Conservation (phyloP, 2,329 filamentous ascomycete genomes). For the Penicillium griseofulvum region DNA sequence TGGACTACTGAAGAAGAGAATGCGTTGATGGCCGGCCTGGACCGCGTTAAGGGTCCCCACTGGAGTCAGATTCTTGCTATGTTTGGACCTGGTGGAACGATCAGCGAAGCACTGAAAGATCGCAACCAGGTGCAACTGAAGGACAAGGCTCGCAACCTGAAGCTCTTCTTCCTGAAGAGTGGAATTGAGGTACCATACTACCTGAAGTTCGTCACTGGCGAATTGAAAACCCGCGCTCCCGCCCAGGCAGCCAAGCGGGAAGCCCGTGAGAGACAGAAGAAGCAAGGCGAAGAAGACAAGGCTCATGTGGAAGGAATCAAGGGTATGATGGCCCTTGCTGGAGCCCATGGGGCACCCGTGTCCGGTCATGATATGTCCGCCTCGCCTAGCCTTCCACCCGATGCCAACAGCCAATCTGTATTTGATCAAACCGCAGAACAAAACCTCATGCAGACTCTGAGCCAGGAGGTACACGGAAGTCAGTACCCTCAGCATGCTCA, state of each 20-base stretch:
- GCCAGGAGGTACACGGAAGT: slow-evolving; percentile 42
- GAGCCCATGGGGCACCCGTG: slow-evolving; percentile 39
- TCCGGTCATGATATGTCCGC: slow-evolving; percentile 39
- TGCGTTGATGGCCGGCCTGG: slow-evolving; percentile 82
- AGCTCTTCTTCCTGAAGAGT: slow-evolving; percentile 87
- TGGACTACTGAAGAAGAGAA: slow-evolving; percentile 91
- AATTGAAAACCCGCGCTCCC: slow-evolving; percentile 80
- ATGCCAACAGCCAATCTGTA: slow-evolving; percentile 30
- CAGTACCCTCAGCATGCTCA: slow-evolving; percentile 35
- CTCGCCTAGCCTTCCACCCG: slow-evolving; percentile 36
- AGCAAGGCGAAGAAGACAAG: slow-evolving; percentile 48
- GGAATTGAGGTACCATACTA: slow-evolving; percentile 89
- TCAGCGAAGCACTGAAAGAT: slow-evolving; percentile 81
- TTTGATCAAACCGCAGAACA: slow-evolving; percentile 44
- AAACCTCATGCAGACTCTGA: slow-evolving; percentile 45
- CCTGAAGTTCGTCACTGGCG: slow-evolving; percentile 81
- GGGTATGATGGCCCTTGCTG: slow-evolving; percentile 48
- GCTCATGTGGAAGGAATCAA: slow-evolving; percentile 49
- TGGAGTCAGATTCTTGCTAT: slow-evolving; percentile 89
- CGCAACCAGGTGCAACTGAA: slow-evolving; percentile 89
- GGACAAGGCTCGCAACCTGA: slow-evolving; percentile 86
- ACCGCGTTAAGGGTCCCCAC: slow-evolving; percentile 84
- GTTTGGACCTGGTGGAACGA: slow-evolving; percentile 74
- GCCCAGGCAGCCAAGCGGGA: slow-evolving; percentile 55
- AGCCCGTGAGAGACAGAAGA: slow-evolving; percentile 47